Base-by-base conservation (phyloP, 1,284 basidiomycete species). In the Ustilago trichophora region DNA sequence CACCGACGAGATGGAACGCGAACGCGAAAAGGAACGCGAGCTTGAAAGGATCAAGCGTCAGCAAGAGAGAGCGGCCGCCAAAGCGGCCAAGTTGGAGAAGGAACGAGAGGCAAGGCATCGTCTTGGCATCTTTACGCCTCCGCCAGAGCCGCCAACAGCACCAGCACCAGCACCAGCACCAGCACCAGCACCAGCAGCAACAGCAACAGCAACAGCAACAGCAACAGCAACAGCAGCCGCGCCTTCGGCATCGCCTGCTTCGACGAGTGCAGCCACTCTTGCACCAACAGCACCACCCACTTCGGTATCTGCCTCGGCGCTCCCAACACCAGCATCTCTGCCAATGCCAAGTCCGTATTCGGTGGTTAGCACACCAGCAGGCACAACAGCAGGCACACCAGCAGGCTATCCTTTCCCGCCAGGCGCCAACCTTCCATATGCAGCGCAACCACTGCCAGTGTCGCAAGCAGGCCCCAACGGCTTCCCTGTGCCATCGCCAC, bases 1-100 rank as follows among this genome's bases (percentile, higher is more conserved):
- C 33, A 71, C 68, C 21, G 62, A 71, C 46, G 68, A 71, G 51
- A 66, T 71, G 34, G 68, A 71, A 24, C 49, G 58, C 16, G 68
- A 71, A 25, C 41, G 47, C 18, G 68, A 71, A 31, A 56, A 47
- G 26, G 68, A 71, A 22, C 45, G 63, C 13, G 68, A 71, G 18
- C n/a, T 43, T n/a, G 68, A 71, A 15, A 50, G 63, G 25, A 47
- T 57, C 49, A 71, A 65, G 34, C 53, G 68, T 19, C 68, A 71
- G 19, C 56, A 59, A 29, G 68, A 71, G 40, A 44, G 62, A 36
- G 57, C 57, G 5, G 68, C 63, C 4, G 63, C 62, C 18, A 58
- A 60, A 32, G 63, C 63, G 2, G 68, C 68, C 35, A 64, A 54
- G 52, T 29, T 60, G 21, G 67, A 70, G 21, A 64, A 64, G 46